Base-by-base conservation (phyloP, 1,284 basidiomycete species). In the Ustilago nuda region DNA sequence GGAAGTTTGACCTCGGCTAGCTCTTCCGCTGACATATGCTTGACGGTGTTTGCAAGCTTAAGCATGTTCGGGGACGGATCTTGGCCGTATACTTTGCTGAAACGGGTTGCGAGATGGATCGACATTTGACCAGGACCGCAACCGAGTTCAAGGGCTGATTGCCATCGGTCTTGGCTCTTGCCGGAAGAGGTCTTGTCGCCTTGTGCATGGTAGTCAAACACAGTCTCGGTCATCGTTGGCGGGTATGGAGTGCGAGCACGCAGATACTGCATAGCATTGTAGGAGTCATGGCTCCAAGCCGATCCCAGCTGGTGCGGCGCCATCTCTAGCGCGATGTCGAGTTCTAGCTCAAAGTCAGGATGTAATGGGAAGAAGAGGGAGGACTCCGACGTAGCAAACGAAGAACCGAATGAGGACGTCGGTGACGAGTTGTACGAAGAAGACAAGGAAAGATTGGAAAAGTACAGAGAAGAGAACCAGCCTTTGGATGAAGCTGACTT, bases 51-150 rank as follows among this genome's bases (percentile, higher is more conserved):
- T 32, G 74, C 74, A 3, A 77, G 63, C 63, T 69, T 62, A 48
- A 77, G 59, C 74, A 77, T 77, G 63, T 72, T 69, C 8, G 70
- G 62, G 2, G 70, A 69, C 9, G 66, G 61, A 53, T 77, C 74
- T 23, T 72, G 69, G 7, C 74, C 74, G 33, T 63, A 70, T 5
- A 73, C 74, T 19, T 58, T 61, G 27, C 30, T 54, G 37, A 77
- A 77, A 4, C 74, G 69, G 0, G 74, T 77, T 9, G 74, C 66
- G 4, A 77, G 46, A 45, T 77, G 74, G 17, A 77, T 56, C 56
- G 74, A 65, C 74, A 77, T 66, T 45, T 77, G 74, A 0, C 74
- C 74, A 2, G 74, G 74, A 7, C 74, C 74, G 35, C 74, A 77
- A 15, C 74, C 74, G 17, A 77, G 60, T n/a, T 77, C 74, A 8